Evolutionary conservation across 2,329 filamentous ascomycete species (phyloP), one percentile per base, ranked within the genome.

Genomic region (Xylaria sp.): DNA sequence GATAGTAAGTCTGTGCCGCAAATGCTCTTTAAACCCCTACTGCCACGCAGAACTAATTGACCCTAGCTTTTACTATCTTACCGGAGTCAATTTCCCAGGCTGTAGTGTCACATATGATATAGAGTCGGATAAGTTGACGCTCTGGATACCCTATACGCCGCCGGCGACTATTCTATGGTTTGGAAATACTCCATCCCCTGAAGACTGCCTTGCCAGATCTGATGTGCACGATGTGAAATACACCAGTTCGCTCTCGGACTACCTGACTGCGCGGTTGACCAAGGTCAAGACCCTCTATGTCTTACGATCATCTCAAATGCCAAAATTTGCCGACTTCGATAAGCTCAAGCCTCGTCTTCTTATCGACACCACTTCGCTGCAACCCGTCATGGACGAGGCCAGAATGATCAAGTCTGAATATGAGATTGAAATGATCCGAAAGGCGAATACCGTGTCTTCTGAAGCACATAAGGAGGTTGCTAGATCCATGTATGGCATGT

Each of bases 361-460:
- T 34, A 80, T 90, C 71, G 84, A 91, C 78, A 79, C 80, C 52
- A 77, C 78, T 15, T 81, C 80, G 10, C 84, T 98, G 10, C 87
- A 87, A 72, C 86, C 86, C 1, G 92, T 92, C 59, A 94, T 98
- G 81, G 91, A 97, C 77, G 86, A 89, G 64, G 91, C 91, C 25
- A 91, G 95, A 39, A 91, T 95, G 1, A 85, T 93, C 80, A 98
- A 98, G 83, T 91, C 92, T 56, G 86, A 88, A n/a, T 93, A 97
- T 78, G 95, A 99, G 78, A 86, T 98, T 62, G 89, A 88, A 3
- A 87, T 96, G 73, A 91, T 98, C 76, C 89, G 91, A 18, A 90
- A 90, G 67, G 95, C 96, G 41, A 96, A 94, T 77, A 87, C 86
- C 51, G 89, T 98, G 72, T 94, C 93, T 2, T 90, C 92, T 1